These are phyloP conservation scores for Stagonosporopsis chrysanthemi DNA, from an alignment of 2,329 filamentous ascomycete species.

Conservation along the genomic window DNA sequence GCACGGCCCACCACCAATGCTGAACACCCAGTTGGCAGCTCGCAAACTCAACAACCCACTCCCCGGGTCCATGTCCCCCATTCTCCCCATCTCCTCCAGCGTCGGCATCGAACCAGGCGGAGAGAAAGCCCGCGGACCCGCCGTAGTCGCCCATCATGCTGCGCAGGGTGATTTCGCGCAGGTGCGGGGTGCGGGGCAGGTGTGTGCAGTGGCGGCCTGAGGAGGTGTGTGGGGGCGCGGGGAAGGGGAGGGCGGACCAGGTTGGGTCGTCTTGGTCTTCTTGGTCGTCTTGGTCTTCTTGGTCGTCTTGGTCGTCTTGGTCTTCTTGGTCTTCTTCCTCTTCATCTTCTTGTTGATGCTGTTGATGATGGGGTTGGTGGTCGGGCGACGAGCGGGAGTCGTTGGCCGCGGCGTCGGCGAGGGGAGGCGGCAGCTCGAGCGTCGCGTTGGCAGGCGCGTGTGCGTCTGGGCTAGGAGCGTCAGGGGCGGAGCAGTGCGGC, in stretches of 20 bases:
- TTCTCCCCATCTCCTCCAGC: too few species aligned
- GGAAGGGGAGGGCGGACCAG: constrained; percentile 38
- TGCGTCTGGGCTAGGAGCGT: constrained; percentile 21
- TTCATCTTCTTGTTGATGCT: too few species aligned
- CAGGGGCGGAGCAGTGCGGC: constrained; percentile 17
- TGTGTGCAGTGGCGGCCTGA: constrained; percentile 37
- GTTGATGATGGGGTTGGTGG: not conserved
- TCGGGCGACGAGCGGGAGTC: not conserved
- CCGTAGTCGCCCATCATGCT: constrained; percentile 98
- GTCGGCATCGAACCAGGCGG: constrained; percentile 86
- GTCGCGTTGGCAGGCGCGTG: constrained; percentile 20
- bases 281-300: too few species aligned
- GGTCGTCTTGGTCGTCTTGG: too few species aligned
- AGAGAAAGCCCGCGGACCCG: constrained; percentile 89
- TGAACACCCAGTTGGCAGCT: constrained; percentile 83
- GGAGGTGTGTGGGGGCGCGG: constrained; percentile 36
- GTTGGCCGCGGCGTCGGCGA: not conserved
- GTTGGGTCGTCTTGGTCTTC: not conserved
- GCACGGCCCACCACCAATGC: constrained; percentile 93
- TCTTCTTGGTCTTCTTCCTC: too few species aligned
- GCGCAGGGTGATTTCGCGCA: constrained; percentile 89
- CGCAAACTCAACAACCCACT: constrained; percentile 83
- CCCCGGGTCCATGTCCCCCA: too few species aligned
- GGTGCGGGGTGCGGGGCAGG: constrained; percentile 57
- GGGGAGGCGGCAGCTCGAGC: too few species aligned